Evolutionary conservation across 1,139 yeast genomes (phyloP).

Genomic region (Diutina pseudorugosa): DNA sequence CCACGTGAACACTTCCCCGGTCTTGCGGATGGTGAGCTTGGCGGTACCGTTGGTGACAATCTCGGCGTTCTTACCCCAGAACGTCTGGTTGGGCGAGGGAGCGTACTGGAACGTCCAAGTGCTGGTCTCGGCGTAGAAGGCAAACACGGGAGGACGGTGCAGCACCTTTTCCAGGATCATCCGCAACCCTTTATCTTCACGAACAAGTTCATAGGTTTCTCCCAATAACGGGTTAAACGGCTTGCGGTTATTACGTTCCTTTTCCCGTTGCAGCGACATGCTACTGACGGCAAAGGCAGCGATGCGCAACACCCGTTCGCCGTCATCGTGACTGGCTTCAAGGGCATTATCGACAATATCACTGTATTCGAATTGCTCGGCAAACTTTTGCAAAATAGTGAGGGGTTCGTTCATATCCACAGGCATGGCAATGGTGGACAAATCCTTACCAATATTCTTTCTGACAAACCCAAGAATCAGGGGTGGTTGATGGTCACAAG

Average conservation of each 20-base stretch:
- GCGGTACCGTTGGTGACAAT: slow-evolving; percentile 62
- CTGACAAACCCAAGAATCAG: slow-evolving; percentile 68
- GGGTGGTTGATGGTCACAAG: slow-evolving; percentile 62
- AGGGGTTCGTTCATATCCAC: slow-evolving; percentile 89
- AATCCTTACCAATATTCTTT: slow-evolving; percentile 86
- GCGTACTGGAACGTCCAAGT: slow-evolving; percentile 70
- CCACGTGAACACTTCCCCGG: slow-evolving; percentile 74
- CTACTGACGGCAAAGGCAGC: slow-evolving; percentile 78
- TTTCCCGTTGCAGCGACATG: slow-evolving; percentile 58
- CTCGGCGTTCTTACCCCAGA: slow-evolving; percentile 93
- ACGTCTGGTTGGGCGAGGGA: slow-evolving; percentile 76
- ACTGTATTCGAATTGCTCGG: slow-evolving; percentile 73
- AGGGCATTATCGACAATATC: slow-evolving; percentile 54
- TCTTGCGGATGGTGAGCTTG: slow-evolving; percentile 38
- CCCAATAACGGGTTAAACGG: slow-evolving; percentile 90
- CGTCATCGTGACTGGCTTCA: slow-evolving; percentile 25
- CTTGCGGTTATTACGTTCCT: slow-evolving; percentile 67
- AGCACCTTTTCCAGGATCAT: slow-evolving; percentile 66
- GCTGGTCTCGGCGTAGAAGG: slow-evolving; percentile 59
- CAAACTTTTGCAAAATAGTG: slow-evolving; percentile 63
- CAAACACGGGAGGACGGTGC: slow-evolving; percentile 77
- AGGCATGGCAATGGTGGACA: slow-evolving; percentile 84
- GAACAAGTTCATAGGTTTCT: slow-evolving; percentile 74
- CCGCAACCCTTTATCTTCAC: slow-evolving; percentile 65
- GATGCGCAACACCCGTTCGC: slow-evolving; percentile 53